These are phyloP conservation scores for Pyrrhoderma lamaoense DNA, from an alignment of 1,284 basidiomycete species.

Conservation along the genomic window DNA sequence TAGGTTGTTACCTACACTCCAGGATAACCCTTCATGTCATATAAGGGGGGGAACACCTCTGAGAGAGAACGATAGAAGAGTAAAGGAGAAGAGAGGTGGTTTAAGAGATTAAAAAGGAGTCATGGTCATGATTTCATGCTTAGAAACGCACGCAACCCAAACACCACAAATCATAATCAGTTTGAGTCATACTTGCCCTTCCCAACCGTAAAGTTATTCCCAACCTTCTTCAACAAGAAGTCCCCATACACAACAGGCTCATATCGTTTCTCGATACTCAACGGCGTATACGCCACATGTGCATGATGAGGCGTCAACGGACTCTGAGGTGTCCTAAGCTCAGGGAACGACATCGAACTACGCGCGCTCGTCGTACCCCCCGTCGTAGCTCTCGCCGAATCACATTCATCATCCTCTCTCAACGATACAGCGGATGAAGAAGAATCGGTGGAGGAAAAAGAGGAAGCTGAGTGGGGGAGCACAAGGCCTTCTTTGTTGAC, in stretches of 20 bases:
- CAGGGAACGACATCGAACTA: not conserved
- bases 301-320: conserved; percentile 6
- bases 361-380: not conserved
- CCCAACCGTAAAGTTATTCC: conserved; percentile 52
- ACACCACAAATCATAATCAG: no score
- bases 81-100: no score
- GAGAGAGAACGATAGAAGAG: no score
- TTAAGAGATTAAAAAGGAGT: no score
- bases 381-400: not conserved
- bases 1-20: no score
- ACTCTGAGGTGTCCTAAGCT: conserved; percentile 1
- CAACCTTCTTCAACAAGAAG: conserved; percentile 66
- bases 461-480: not conserved
- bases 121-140: no score
- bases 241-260: conserved; percentile 63
- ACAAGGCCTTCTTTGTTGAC: not conserved
- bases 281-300: conserved; percentile 10
- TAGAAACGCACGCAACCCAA: no score
- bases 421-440: not conserved
- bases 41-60: no score
- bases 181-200: conserved; percentile 11
- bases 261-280: conserved; percentile 27
- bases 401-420: not conserved
- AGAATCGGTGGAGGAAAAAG: not conserved
- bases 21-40: no score